These are phyloP conservation scores for Fraxinus dipetala DNA, from an alignment of 305 asterid genomes.

Conservation along the genomic window DNA sequence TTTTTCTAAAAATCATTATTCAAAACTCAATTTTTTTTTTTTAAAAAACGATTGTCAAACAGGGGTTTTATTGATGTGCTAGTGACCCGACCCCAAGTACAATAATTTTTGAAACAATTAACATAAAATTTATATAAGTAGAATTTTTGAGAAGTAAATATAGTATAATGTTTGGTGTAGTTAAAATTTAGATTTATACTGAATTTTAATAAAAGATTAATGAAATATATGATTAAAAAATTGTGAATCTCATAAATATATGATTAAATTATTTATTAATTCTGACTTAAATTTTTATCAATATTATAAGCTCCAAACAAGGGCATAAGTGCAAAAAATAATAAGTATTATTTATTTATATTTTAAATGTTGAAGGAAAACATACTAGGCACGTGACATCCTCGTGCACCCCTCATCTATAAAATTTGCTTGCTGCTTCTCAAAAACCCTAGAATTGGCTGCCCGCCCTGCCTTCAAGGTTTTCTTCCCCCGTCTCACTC, in stretches of 20 bases:
- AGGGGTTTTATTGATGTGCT: not conserved
- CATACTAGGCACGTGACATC: slow-evolving; percentile 21
- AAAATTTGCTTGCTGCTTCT: not conserved
- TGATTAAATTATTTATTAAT: not conserved
- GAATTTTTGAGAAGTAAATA: not conserved
- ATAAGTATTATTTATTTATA: no score
- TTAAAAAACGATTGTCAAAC: no score
- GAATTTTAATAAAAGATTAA: no score
- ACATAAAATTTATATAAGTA: no score
- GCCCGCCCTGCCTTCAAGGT: not conserved
- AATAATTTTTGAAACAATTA: no score
- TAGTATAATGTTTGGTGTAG: no score
- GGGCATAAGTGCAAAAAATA: no score
- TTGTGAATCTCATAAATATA: not conserved
- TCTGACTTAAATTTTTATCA: no score
- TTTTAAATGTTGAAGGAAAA: not conserved
- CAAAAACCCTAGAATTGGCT: slow-evolving; percentile 32
- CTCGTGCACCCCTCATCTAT: slow-evolving; percentile 9
- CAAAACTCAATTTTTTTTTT: no score
- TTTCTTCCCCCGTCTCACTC: not conserved
- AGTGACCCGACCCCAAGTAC: not conserved
- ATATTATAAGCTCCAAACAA: no score
- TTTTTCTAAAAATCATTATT: no score
- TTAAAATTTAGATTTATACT: no score
- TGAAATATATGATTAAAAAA: not conserved